Conservation (phyloP, 2,329 filamentous ascomycete species). For the Knufia fluminis region DNA sequence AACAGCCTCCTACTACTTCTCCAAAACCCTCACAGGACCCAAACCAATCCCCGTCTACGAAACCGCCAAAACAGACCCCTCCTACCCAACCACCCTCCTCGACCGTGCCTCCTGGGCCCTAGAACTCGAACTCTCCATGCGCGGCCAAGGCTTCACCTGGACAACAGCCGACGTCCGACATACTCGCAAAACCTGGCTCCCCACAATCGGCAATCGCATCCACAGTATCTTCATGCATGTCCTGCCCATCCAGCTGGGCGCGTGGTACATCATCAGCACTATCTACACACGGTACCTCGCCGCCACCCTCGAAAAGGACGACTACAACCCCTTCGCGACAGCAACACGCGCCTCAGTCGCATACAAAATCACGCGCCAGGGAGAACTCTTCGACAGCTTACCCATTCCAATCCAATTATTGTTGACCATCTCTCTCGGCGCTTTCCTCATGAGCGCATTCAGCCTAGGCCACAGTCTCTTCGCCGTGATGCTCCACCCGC, state of each 20-base stretch:
- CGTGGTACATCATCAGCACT: conserved; percentile 29
- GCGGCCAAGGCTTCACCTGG: conserved; percentile 38
- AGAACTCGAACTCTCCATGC: conserved; percentile 37
- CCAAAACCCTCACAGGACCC: conserved; percentile 21
- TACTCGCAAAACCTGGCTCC: conserved; percentile 36
- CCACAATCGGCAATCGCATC: conserved; percentile 31
- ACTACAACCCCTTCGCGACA: conserved; percentile 12
- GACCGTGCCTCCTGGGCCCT: conserved; percentile 38
- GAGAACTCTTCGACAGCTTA: conserved; percentile 29
- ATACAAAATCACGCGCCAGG: background rate
- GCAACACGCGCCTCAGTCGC: background rate
- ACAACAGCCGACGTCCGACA: conserved; percentile 38
- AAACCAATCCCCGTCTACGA: conserved; percentile 28
- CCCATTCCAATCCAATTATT: conserved; percentile 28
- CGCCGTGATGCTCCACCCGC: conserved; percentile 32
- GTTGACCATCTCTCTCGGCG: conserved; percentile 33
- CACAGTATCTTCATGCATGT: conserved; percentile 34
- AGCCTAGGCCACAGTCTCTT: conserved; percentile 34
- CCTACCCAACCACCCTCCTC: conserved; percentile 31
- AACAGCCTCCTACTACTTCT: conserved; percentile 11
- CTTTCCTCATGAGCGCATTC: conserved; percentile 37
- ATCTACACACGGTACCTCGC: conserved; percentile 25
- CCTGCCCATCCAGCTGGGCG: conserved; percentile 29
- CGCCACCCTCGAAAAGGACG: conserved; percentile 14
- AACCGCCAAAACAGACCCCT: conserved; percentile 31